These are phyloP conservation scores for Yamadazyma philogaea DNA, from an alignment of 805 yeast species.

Conservation along the genomic window DNA sequence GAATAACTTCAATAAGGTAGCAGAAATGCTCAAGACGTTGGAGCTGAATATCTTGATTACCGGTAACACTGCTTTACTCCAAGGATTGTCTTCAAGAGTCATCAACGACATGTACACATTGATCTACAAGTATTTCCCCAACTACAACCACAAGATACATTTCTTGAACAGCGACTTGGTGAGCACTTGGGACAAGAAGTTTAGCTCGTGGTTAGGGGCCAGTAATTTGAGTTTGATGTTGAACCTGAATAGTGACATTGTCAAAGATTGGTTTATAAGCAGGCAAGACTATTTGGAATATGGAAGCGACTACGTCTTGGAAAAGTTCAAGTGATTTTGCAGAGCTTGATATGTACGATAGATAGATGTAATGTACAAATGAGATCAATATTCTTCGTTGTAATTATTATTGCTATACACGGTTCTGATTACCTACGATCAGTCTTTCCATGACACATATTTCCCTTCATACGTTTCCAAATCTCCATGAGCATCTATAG, in stretches of 20 bases:
- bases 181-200: constrained; percentile 50
- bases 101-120: constrained; percentile 52
- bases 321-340: constrained; percentile 28
- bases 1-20: constrained; percentile 27
- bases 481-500: constrained; percentile 57
- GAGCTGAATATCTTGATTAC: constrained; percentile 50
- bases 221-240: constrained; percentile 62
- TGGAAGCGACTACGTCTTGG: constrained; percentile 45
- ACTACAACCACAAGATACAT: constrained; percentile 25
- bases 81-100: constrained; percentile 55
- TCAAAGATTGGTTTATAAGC: constrained; percentile 53
- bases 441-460: constrained; percentile 40
- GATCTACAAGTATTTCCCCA: constrained; percentile 44
- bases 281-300: constrained; percentile 64
- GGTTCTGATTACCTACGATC: constrained; percentile 7
- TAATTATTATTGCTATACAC: background rate
- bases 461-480: constrained; percentile 38
- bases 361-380: constrained; percentile 4
- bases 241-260: constrained; percentile 41
- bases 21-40: constrained; percentile 37
- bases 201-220: constrained; percentile 72
- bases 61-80: constrained; percentile 57
- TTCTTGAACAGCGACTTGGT: constrained; percentile 23
- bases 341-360: constrained; percentile 4
- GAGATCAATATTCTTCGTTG: background rate